phyloP scores from a whole-genome alignment of 108 stramenopile species.

The Hondaea fermentalgiana region DNA sequence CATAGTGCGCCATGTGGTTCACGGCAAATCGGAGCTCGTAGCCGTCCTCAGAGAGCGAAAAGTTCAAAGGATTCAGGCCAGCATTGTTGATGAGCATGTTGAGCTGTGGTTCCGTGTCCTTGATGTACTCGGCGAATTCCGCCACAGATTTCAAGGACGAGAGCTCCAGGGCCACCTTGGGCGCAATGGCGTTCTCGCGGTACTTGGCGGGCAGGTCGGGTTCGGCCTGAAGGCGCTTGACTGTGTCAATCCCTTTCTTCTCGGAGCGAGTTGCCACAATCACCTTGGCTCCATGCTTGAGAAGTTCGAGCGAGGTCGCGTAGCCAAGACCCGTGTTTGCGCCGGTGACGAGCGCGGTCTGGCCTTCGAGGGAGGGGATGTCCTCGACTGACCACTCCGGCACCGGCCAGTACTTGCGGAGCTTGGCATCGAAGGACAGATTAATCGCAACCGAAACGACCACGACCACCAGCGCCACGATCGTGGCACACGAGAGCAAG shows the following conservation, averaged over 20 bases:
- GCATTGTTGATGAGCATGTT: not conserved
- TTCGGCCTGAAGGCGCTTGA: not conserved
- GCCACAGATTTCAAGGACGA: not conserved
- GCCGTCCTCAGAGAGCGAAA: not conserved
- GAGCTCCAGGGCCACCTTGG: not conserved
- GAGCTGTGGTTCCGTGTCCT: not conserved
- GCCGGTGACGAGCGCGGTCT: not conserved
- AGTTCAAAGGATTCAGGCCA: not conserved
- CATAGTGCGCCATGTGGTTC: not conserved
- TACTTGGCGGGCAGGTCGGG: not conserved
- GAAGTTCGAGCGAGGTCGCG: not conserved
- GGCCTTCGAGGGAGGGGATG: not conserved
- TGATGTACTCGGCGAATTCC: not conserved
- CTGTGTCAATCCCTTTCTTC: not conserved
- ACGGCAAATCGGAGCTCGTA: not conserved
- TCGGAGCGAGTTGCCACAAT: not conserved
- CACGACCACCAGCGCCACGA: not conserved
- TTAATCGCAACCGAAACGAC: not conserved
- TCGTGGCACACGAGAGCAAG: not conserved
- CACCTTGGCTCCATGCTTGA: not conserved
- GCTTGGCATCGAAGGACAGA: not conserved
- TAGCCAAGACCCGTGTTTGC: not conserved
- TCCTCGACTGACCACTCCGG: not conserved
- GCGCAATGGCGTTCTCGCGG: not conserved
- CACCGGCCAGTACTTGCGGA: not conserved